Base-by-base conservation (phyloP, 345 rosid genomes). In the Brassica incana region DNA sequence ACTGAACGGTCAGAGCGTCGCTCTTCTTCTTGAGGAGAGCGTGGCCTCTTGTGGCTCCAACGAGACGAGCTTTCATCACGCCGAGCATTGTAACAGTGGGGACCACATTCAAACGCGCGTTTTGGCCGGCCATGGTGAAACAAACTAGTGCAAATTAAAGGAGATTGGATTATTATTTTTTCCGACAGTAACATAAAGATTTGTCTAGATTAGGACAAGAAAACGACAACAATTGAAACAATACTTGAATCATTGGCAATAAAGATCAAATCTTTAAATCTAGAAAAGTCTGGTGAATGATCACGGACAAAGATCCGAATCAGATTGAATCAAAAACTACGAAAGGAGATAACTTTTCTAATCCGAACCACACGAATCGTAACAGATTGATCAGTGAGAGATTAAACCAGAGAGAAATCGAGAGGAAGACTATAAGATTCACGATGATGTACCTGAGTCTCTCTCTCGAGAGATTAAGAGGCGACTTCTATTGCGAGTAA, bases 11-110 rank as follows among this genome's bases (percentile, higher is more conserved):
- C 59, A 92, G 72, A 77, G 98, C 98, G 85, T 94, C 98, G 77
- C 98, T 92, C 93, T 94, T 94, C 86, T 94, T 92, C 89, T 91
- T 94, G 65, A 92, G 96, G 27, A 94, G 93, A 63, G 97, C 97
- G 85, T 90, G 97, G 32, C 98, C 97, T 86, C 97, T 90, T 10
- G 97, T 93, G 16, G 98, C 98, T 38, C 98, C 98, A 23, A 91
- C 77, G 43, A 91, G 93, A 67, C 98, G 90, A 11, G 91, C 90
- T 88, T 93, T 93, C 85, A 93, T 73, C 30, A 89, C 78, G 33
- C 90, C 90, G 23, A 90, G 94, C 92, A 88, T 85, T 8, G 98
- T 90, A 38, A 93, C 95, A 5, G 97, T 91, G 1, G 98, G 98
- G 85, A 90, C 98, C 58, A 93, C 97, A 85, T 78, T 91, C 90